Conservation (phyloP, 2,329 filamentous ascomycete genomes). For the Fusarium begoniae region DNA sequence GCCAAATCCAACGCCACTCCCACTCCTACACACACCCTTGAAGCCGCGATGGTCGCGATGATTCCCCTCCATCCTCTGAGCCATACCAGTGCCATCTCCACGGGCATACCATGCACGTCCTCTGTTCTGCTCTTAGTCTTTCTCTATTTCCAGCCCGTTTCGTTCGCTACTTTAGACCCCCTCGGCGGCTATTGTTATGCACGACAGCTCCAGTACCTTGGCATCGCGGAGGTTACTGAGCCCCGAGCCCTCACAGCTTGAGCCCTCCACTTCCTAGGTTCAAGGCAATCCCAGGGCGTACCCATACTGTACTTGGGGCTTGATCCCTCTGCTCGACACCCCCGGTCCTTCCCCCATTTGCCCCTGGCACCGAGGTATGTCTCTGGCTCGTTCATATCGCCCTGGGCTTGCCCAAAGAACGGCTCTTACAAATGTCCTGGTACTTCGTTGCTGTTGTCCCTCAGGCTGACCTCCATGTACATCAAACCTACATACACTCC, state of each 20-base stretch:
- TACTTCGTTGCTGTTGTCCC: constrained; percentile 23
- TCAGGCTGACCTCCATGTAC: constrained; percentile 26
- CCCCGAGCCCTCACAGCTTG: constrained; percentile 1
- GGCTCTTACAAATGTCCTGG: constrained; percentile 29
- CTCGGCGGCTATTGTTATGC: constrained; percentile 47
- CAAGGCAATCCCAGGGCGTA: constrained; percentile 31
- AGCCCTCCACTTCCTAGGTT: constrained; percentile 26
- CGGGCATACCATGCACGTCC: constrained; percentile 35
- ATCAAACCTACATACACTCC: constrained; percentile 27
- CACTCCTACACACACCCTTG: constrained; percentile 20
- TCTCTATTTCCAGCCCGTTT: constrained; percentile 33
- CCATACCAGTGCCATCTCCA: constrained; percentile 32
- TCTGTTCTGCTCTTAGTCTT: constrained; percentile 22
- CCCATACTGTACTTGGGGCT: constrained; percentile 32
- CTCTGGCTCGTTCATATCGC: constrained; percentile 26
- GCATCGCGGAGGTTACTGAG: constrained; percentile 15
- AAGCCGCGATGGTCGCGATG: constrained; percentile 20
- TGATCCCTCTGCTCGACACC: constrained; percentile 29
- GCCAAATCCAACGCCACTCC: constrained; percentile 13
- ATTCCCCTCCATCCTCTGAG: constrained; percentile 8
- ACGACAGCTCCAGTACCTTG: constrained; percentile 41
- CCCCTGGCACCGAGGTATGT: constrained; percentile 30
- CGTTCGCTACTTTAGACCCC: constrained; percentile 27
- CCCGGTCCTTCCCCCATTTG: constrained; percentile 10
- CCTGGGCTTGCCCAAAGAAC: constrained; percentile 38